phyloP scores from a whole-genome alignment of 441 rosid species.

The Jatropha podagrica region DNA sequence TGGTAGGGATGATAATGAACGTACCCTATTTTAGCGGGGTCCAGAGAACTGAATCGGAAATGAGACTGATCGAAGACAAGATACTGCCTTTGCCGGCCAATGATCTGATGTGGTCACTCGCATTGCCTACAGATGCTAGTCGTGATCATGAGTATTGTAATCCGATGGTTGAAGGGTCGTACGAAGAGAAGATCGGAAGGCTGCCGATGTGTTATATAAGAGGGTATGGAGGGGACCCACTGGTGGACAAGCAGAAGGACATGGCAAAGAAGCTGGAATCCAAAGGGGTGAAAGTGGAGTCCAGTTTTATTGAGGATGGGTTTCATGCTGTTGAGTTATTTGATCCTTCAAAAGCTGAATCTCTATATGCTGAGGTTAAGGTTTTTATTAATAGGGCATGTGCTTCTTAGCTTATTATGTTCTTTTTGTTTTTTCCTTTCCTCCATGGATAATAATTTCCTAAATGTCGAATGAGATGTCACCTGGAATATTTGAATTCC shows the following conservation, averaged over 20 bases:
- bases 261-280: slow-evolving; percentile 47
- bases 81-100: slow-evolving; percentile 50
- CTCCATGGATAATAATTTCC: too few relatives aligned
- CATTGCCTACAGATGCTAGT: slow-evolving; percentile 59
- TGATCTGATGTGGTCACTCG: slow-evolving; percentile 68
- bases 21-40: slow-evolving; percentile 73
- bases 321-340: slow-evolving; percentile 68
- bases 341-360: slow-evolving; percentile 43
- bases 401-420: not conserved
- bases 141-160: slow-evolving; percentile 78
- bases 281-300: slow-evolving; percentile 54
- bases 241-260: slow-evolving; percentile 61
- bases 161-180: slow-evolving; percentile 34
- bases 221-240: slow-evolving; percentile 70
- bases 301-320: slow-evolving; percentile 47
- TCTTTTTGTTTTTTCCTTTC: too few relatives aligned
- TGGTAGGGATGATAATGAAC: slow-evolving; percentile 67
- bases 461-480: too few relatives aligned
- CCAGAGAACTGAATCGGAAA: slow-evolving; percentile 60
- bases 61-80: slow-evolving; percentile 42
- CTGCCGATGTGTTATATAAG: slow-evolving; percentile 48
- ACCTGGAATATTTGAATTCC: too few relatives aligned
- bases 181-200: slow-evolving; percentile 42
- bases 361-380: slow-evolving; percentile 29
- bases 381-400: slow-evolving; percentile 35